Conservation (phyloP, 2,329 filamentous ascomycete species). For the Graphium sp. region DNA sequence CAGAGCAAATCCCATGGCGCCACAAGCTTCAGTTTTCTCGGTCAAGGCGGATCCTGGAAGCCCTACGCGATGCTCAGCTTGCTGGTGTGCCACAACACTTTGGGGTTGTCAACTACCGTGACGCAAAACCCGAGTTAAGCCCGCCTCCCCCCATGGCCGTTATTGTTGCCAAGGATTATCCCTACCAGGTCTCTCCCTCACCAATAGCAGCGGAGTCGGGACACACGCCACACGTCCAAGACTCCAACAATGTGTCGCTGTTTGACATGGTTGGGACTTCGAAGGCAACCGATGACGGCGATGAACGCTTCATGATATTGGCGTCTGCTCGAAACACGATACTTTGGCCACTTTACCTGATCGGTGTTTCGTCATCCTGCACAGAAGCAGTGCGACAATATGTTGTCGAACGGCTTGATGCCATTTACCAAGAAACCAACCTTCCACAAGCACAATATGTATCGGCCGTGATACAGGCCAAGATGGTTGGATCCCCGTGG, state of each 20-base stretch:
- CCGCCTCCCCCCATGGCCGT: slow-evolving; percentile 9
- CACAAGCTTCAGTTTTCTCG: slow-evolving; percentile 18
- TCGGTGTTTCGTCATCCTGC: slow-evolving; percentile 28
- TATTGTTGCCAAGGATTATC: slow-evolving; percentile 12
- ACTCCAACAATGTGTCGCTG: slow-evolving; percentile 1
- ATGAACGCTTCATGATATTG: slow-evolving; percentile 28
- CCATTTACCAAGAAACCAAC: slow-evolving; percentile 26
- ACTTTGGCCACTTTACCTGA: slow-evolving; percentile 31
- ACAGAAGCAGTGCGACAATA: slow-evolving; percentile 22
- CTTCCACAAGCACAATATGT: slow-evolving; percentile 25
- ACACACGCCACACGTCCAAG: too few relatives aligned
- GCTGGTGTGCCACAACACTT: slow-evolving; percentile 32
- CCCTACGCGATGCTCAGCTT: slow-evolving; percentile 22
- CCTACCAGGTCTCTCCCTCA: slow-evolving; percentile 14
- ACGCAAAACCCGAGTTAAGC: slow-evolving; percentile 11
- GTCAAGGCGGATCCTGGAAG: slow-evolving; percentile 18
- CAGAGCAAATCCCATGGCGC: slow-evolving; percentile 11
- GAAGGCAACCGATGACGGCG: slow-evolving; percentile 12
- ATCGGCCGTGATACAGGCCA: slow-evolving; percentile 21
- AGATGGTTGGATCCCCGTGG: slow-evolving; percentile 12
- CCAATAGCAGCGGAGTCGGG: too few relatives aligned
- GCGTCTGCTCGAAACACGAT: slow-evolving; percentile 28
- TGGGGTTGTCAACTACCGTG: slow-evolving; percentile 24
- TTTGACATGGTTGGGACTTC: slow-evolving; percentile 2
- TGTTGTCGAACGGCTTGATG: slow-evolving; percentile 23